phyloP scores from a whole-genome alignment of 1,284 basidiomycete species.

The Meripilus lineatus region DNA sequence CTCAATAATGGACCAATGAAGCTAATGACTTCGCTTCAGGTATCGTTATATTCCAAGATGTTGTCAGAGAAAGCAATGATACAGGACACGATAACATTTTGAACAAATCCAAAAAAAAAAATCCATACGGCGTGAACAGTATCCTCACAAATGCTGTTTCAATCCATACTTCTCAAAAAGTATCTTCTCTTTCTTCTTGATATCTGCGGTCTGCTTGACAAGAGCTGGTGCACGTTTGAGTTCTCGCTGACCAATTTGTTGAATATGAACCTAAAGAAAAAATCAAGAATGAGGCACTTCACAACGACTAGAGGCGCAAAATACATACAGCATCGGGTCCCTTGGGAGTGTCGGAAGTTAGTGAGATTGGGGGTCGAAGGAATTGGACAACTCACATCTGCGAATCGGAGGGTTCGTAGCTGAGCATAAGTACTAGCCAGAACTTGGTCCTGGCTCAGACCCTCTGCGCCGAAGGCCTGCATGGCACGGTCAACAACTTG shows the following conservation, averaged over 20 bases:
- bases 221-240: slow-evolving; percentile 64
- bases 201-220: slow-evolving; percentile 44
- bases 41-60: no score
- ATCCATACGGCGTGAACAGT: no score
- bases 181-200: slow-evolving; percentile 54
- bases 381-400: slow-evolving; percentile 62
- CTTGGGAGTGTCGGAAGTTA: slow-evolving; percentile 32
- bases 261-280: slow-evolving; percentile 80
- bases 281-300: no score
- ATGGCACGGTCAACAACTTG: slow-evolving; percentile 91
- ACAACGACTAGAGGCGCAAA: background rate
- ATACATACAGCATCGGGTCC: slow-evolving; percentile 74
- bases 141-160: slow-evolving; percentile 45
- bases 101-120: slow-evolving; percentile 14
- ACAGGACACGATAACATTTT: slow-evolving; percentile 17
- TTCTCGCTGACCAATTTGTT: slow-evolving; percentile 89
- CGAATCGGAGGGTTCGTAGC: slow-evolving; percentile 83
- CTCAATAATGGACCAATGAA: no score
- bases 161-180: slow-evolving; percentile 55
- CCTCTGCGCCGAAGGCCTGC: slow-evolving; percentile 93
- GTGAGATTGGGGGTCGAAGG: background rate
- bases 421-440: slow-evolving; percentile 79
- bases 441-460: slow-evolving; percentile 85
- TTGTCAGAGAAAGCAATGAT: no score
- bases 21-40: no score